Evolutionary conservation across 208 protist species (phyloP).

Genomic region (Porcisia deanei): DNA sequence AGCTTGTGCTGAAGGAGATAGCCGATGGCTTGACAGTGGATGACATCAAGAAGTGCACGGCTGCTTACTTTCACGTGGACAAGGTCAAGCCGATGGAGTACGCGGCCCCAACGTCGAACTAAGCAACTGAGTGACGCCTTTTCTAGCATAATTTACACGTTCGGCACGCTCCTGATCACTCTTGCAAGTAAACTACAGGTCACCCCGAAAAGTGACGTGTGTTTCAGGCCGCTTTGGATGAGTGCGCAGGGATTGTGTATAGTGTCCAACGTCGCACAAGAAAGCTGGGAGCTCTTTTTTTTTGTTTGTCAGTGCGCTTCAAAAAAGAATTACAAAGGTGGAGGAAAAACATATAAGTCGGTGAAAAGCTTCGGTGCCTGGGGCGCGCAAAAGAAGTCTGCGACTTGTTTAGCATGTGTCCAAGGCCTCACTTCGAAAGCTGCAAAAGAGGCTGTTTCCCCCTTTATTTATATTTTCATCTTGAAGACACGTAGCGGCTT

Average conservation of each 20-base stretch:
- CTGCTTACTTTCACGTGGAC: conserved; percentile 53
- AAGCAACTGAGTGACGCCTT: not conserved
- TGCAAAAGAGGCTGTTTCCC: too few species aligned
- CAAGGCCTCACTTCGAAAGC: too few species aligned
- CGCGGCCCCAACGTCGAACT: conserved; percentile 42
- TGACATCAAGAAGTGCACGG: conserved; percentile 87
- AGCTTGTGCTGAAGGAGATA: conserved; percentile 92
- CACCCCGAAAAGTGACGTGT: not conserved
- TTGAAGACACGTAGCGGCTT: too few species aligned
- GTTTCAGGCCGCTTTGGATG: not conserved
- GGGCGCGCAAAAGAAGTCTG: too few species aligned
- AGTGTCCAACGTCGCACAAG: not conserved
- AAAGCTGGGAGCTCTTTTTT: not conserved
- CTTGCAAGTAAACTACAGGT: not conserved
- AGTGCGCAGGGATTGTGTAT: not conserved
- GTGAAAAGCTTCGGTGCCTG: too few species aligned
- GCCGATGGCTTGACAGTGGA: conserved; percentile 93
- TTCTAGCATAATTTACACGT: not conserved
- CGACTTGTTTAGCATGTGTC: too few species aligned
- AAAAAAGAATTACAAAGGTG: not conserved
- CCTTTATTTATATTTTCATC: too few species aligned
- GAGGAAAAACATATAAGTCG: too few species aligned
- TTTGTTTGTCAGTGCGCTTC: too few species aligned
- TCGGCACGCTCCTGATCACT: not conserved
- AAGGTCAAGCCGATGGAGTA: conserved; percentile 83